phyloP scores from a whole-genome alignment of 129 eudicot genomes.

The Centrapalus pauciflorus region DNA sequence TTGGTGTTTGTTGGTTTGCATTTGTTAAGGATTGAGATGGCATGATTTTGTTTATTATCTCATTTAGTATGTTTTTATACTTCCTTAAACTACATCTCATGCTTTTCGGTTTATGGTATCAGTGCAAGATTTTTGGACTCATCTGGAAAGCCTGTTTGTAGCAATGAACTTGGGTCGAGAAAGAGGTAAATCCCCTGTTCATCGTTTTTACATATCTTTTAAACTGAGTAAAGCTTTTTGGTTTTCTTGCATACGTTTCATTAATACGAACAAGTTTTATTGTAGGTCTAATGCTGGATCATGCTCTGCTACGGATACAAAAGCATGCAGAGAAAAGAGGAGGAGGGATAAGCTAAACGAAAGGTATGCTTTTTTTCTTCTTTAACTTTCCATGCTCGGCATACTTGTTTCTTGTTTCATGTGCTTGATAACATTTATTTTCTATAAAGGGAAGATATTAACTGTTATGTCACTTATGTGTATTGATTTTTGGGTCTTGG shows the following conservation, averaged over 20 bases:
- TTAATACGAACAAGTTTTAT: not conserved
- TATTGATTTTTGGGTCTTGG: slow-evolving; percentile 9
- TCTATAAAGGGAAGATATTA: not conserved
- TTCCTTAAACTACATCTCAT: not conserved
- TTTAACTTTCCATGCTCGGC: not conserved
- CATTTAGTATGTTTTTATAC: not conserved
- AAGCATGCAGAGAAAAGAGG: slow-evolving; percentile 58
- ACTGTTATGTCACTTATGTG: not conserved
- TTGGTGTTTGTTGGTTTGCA: not conserved
- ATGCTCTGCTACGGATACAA: slow-evolving; percentile 30
- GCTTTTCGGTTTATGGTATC: slow-evolving; percentile 13
- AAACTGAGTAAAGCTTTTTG: not conserved
- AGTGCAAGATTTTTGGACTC: slow-evolving; percentile 43
- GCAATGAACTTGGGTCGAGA: slow-evolving; percentile 34
- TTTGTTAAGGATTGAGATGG: not conserved
- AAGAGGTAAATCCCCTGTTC: slow-evolving; percentile 28
- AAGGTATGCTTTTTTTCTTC: slow-evolving; percentile 26
- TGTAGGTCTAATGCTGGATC: slow-evolving; percentile 37
- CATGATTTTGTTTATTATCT: not conserved
- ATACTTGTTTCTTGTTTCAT: not conserved
- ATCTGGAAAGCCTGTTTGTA: slow-evolving; percentile 20
- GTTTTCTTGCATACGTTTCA: not conserved
- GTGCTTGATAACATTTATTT: no score
- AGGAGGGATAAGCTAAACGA: slow-evolving; percentile 63
- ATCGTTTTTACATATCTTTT: not conserved